Evolutionary conservation across 2,329 filamentous ascomycete genomes (phyloP), one percentile per base, ranked within the genome.

Genomic region (Clarireedia sp.): DNA sequence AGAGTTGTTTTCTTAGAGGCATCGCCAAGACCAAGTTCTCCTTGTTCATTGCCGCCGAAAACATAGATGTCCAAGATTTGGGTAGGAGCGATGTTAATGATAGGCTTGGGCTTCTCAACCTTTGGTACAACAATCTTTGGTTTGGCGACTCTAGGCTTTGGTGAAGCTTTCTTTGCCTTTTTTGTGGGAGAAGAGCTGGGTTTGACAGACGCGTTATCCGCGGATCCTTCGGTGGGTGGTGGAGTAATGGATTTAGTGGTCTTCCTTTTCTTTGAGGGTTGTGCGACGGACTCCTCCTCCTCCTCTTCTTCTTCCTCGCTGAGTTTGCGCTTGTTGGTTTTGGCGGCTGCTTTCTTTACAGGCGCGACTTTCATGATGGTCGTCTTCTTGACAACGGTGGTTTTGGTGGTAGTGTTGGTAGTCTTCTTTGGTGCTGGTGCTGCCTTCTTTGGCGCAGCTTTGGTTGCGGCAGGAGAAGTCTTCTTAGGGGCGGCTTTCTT

Each of bases 21-120:
- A 58, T 77, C 80, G 48, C 89, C 89, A 17, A 94, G 79, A 40
- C 89, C 89, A 43, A 94, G 83, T 73, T 94, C 89, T 62, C 89
- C 89, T 17, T 82, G 83, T 59, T 80, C 80, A 33, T 88, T 89
- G 68, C 89, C 86, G 52, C 89, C 89, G 63, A 89, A 91, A 51
- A 91, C 86, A 66, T 85, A 92, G 57, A 94, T 75, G 64, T 90
- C 82, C 57, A 92, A 76, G 37, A 76, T 74, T 60, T 81, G 70
- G 0, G 76, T 80, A 5, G 86, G 86, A 14, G 79, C 75, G 24
- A 78, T 68, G 68, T 89, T 90, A 71, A 87, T 44, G 4, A 44
- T 37, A 7, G 24, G 21, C 44, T 56, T 56, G 16, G 54, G 24
- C 36, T 56, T 56, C n/a, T 17, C 43, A 43, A 36, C 54, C 26